Evolutionary conservation across 1,139 yeast species (phyloP).

Genomic region (Yamadazyma trypodendri): DNA sequence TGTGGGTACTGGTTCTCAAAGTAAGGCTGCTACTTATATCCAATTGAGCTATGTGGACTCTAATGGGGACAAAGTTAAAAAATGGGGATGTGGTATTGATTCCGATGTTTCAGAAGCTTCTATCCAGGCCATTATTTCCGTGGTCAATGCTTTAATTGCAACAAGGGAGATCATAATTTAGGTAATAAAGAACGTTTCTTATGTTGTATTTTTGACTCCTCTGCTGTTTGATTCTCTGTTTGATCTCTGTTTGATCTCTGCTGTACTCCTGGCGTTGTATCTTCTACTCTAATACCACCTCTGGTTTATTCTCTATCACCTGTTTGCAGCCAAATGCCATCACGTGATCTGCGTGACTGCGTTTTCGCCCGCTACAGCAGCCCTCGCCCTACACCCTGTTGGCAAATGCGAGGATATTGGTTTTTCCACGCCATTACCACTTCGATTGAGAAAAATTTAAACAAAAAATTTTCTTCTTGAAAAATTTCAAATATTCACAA

Average conservation of each 20-base stretch:
- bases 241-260: too few relatives aligned
- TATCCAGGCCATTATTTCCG: slow-evolving; percentile 45
- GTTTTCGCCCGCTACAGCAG: neutral
- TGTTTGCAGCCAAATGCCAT: neutral
- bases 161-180: slow-evolving; percentile 24
- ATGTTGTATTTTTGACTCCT: too few relatives aligned
- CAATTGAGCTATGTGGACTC: slow-evolving; percentile 54
- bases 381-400: neutral
- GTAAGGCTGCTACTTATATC: slow-evolving; percentile 89
- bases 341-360: slow-evolving; percentile 5
- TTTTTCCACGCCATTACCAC: neutral
- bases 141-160: slow-evolving; percentile 34
- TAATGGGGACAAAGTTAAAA: slow-evolving; percentile 36
- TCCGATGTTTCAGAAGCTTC: slow-evolving; percentile 87
- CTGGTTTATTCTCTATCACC: too few relatives aligned
- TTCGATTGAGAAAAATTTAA: slow-evolving; percentile 3
- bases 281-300: too few relatives aligned
- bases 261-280: too few relatives aligned
- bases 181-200: neutral
- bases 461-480: slow-evolving; percentile 9
- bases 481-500: slow-evolving; percentile 9
- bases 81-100: slow-evolving; percentile 95
- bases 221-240: too few relatives aligned
- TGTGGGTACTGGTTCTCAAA: slow-evolving; percentile 79
- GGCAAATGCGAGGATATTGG: neutral